phyloP scores from a whole-genome alignment of 1,284 basidiomycete genomes.

The Ganoderma lucidum region DNA sequence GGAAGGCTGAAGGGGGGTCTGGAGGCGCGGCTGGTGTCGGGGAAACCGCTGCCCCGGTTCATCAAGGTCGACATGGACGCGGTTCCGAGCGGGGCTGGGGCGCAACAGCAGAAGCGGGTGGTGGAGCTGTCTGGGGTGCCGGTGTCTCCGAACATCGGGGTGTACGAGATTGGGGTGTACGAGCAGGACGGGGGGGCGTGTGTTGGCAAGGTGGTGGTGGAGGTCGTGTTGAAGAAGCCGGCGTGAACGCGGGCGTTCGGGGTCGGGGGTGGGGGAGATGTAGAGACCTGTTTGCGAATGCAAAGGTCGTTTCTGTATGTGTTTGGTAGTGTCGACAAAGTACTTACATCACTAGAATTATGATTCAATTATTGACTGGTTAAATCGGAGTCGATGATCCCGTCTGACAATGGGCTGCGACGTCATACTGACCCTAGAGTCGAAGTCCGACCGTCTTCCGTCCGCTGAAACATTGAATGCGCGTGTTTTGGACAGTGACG shows the following conservation, averaged over 20 bases:
- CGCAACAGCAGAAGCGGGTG: slow-evolving; percentile 45
- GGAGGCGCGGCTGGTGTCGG: slow-evolving; percentile 59
- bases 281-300: slow-evolving; percentile 7
- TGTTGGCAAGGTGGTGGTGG: slow-evolving; percentile 62
- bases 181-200: slow-evolving; percentile 56
- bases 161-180: slow-evolving; percentile 65
- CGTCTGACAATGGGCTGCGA: background rate
- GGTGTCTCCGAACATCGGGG: slow-evolving; percentile 58
- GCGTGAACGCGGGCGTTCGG: slow-evolving; percentile 11
- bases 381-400: background rate
- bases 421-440: background rate
- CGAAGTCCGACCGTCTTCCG: background rate
- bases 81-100: slow-evolving; percentile 40
- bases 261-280: background rate
- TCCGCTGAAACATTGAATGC: background rate
- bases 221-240: slow-evolving; percentile 58
- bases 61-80: slow-evolving; percentile 58
- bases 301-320: background rate
- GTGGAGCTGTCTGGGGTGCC: slow-evolving; percentile 70
- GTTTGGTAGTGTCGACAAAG: background rate
- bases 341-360: slow-evolving; percentile 2
- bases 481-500: background rate
- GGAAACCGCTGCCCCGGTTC: slow-evolving; percentile 63
- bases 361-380: background rate
- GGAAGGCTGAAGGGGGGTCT: slow-evolving; percentile 37